Base-by-base conservation (phyloP, 768 basidiomycete species). In the Phlegmacium glaucopus region DNA sequence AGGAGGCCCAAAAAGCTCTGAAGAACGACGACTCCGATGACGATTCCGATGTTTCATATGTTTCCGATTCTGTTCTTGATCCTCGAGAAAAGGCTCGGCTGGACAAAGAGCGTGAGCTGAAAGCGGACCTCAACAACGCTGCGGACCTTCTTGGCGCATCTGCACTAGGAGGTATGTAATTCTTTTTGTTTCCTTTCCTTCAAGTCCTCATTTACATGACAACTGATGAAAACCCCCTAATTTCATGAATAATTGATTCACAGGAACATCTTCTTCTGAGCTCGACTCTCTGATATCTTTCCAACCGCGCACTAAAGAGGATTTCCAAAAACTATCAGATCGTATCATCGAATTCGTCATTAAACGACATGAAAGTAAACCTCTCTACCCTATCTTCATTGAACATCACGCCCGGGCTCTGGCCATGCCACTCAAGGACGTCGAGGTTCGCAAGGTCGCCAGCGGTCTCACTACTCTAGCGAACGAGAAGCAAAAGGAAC, bases 401-500 rank as follows among this genome's bases (percentile, higher is more conserved):
- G 94, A 97, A 59, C 79, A 90, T 53, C 84, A 94, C 53, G 82
- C 82, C 13, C 83, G 85, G 39, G 83, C 84, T 42, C 69, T 96
- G 12, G 84, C 87, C 1, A 67, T 72, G 49, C 82, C 91, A 5
- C 76, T 98, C 45, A 88, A 85, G 58, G 93, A 97, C 51, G 83
- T 93, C 43, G 95, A 99, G 57, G 85, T 93, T 22, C 80, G 94
- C 51, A 97, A 97, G 63, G 90, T 82, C 0, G 90, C 92, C 0
- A 87, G 83, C 42, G 83, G 75, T 4, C 71, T 99, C 45, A 91
- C 90, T 12, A 85, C 89, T 3, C 74, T 98, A 6, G 88, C 93
- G 42, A 97, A 95, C 60, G 92, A 94, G 72, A 99, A 98, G 72
- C 90, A 94, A 70, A 90, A 83, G 68, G 91, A 91, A 61, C 83